Evolutionary conservation across 768 basidiomycete genomes (phyloP).

Genomic region (Cantharellus anzutake): DNA sequence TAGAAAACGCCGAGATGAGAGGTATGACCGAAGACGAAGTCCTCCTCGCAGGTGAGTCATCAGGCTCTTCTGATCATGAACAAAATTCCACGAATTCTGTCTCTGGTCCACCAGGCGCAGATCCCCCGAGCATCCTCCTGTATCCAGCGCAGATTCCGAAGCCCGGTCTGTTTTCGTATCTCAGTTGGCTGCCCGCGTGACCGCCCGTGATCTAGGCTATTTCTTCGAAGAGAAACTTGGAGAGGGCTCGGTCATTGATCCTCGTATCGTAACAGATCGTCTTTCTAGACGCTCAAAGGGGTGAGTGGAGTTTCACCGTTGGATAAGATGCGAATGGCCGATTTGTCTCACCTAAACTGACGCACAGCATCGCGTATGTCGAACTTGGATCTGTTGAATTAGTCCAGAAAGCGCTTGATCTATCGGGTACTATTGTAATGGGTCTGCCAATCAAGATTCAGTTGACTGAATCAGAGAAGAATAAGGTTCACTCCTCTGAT

Average conservation of each 20-base stretch:
- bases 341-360: not conserved
- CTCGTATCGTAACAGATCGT: slow-evolving; percentile 89
- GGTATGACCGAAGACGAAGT: slow-evolving; percentile 18
- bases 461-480: slow-evolving; percentile 91
- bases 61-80: slow-evolving; percentile 1
- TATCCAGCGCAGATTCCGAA: slow-evolving; percentile 89
- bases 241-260: slow-evolving; percentile 84
- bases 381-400: slow-evolving; percentile 83
- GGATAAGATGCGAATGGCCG: no score
- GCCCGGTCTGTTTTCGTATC: slow-evolving; percentile 97
- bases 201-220: slow-evolving; percentile 90
- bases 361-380: slow-evolving; percentile 82
- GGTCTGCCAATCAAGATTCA: slow-evolving; percentile 95
- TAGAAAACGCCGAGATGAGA: slow-evolving; percentile 19
- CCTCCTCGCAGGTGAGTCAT: slow-evolving; percentile 17
- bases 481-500: slow-evolving; percentile 54
- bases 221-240: slow-evolving; percentile 98
- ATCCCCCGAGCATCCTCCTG: slow-evolving; percentile 22
- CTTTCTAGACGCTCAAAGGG: slow-evolving; percentile 95
- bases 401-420: slow-evolving; percentile 75
- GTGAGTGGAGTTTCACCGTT: slow-evolving; percentile 26
- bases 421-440: slow-evolving; percentile 94
- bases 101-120: not conserved
- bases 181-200: slow-evolving; percentile 91
- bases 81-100: no score